Conservation (phyloP, 805 yeast species). For the Debaryomyces hansenii region DNA sequence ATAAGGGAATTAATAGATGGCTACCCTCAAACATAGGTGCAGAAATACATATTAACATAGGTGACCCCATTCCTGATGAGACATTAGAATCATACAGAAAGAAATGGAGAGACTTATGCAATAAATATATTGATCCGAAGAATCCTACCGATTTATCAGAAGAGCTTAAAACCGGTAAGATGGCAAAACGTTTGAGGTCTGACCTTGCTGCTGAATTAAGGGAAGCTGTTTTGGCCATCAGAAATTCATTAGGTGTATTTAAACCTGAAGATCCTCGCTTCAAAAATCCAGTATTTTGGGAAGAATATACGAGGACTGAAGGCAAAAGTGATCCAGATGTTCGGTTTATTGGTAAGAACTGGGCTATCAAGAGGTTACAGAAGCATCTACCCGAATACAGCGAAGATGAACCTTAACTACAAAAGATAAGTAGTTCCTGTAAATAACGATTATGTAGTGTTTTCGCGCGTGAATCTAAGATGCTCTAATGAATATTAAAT, state of each 20-base stretch:
- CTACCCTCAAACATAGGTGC: slow-evolving; percentile 67
- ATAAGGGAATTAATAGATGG: slow-evolving; percentile 53
- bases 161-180: slow-evolving; percentile 61
- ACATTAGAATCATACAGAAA: slow-evolving; percentile 59
- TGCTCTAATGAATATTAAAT: background rate
- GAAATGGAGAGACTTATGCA: slow-evolving; percentile 68
- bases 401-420: slow-evolving; percentile 7
- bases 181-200: slow-evolving; percentile 67
- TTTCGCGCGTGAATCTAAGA: background rate
- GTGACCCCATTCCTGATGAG: slow-evolving; percentile 64
- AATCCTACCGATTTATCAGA: slow-evolving; percentile 60
- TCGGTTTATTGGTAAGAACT: slow-evolving; percentile 72
- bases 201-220: slow-evolving; percentile 70
- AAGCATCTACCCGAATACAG: slow-evolving; percentile 39
- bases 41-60: slow-evolving; percentile 67
- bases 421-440: background rate
- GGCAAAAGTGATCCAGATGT: slow-evolving; percentile 70
- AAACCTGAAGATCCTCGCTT: slow-evolving; percentile 69
- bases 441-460: background rate
- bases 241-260: slow-evolving; percentile 40
- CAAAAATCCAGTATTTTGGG: slow-evolving; percentile 74
- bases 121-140: slow-evolving; percentile 49
- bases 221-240: slow-evolving; percentile 53
- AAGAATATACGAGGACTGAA: slow-evolving; percentile 57
- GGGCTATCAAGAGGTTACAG: slow-evolving; percentile 79